A percentile compares a stretch with the other conserved stretches of the same genome.
Conservation (phyloP, 73 alveolate genomes). For the Diophrys appendiculata region DNA sequence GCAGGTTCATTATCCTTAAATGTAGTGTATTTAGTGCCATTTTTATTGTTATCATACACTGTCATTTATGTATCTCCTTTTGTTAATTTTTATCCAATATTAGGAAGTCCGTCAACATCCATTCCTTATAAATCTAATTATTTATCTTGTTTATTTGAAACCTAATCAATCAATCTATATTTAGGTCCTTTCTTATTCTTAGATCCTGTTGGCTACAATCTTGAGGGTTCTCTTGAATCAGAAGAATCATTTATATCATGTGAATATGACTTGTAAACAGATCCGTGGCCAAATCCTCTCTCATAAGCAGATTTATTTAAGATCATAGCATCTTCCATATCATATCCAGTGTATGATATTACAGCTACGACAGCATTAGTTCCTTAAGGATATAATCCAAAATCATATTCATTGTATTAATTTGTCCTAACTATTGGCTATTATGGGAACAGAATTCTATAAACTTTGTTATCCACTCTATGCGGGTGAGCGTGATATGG, state of each 20-base stretch:
- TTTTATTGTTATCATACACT: conserved; percentile 71
- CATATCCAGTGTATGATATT: conserved; percentile 99
- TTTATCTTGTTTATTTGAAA: conserved; percentile 55
- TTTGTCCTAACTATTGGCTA: conserved; percentile 91
- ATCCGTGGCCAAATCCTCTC: conserved; percentile 99
- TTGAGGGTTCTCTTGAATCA: conserved; percentile 5
- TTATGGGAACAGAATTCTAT: conserved; percentile 88
- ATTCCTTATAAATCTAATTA: conserved; percentile 61
- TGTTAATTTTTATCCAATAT: conserved; percentile 73
- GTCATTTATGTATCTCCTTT: conserved; percentile 89
- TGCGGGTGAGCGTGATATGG: conserved; percentile 96
- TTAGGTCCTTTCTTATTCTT: conserved; percentile 26
- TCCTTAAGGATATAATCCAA: conserved; percentile 98
- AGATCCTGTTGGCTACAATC: background rate
- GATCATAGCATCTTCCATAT: conserved; percentile 99
- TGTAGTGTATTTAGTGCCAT: conserved; percentile 57
- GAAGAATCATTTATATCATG: conserved; percentile 58
- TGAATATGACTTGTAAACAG: conserved; percentile 89
- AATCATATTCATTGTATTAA: conserved; percentile 86
- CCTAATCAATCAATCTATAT: conserved; percentile 68
- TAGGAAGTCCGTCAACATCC: conserved; percentile 96
- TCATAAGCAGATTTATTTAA: conserved; percentile 98
- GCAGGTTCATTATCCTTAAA: conserved; percentile 96
- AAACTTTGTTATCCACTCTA: conserved; percentile 93
- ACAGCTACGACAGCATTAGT: conserved; percentile 99